Percentiles rank a stretch among this genome's conserved stretches.
phyloP scores from a whole-genome alignment of 2,329 filamentous ascomycete genomes.

The Fusarium sp. region DNA sequence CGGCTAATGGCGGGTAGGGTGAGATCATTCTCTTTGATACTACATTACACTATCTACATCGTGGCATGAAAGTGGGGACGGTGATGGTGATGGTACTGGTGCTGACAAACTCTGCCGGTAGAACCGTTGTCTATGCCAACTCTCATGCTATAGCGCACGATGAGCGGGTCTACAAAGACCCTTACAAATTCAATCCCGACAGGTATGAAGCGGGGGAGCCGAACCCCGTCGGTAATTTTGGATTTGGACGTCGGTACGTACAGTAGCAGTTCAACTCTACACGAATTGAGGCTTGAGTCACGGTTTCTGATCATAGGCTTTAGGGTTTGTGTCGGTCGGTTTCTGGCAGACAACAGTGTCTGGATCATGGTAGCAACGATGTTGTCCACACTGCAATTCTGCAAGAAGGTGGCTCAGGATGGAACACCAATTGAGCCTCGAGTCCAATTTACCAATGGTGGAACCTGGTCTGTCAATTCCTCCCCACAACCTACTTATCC shows the following conservation, averaged over 20 bases:
- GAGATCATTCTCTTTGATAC: slow-evolving; percentile 6
- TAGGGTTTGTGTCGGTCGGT: slow-evolving; percentile 51
- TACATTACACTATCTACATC: neutral
- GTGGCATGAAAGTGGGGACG: slow-evolving; percentile 8
- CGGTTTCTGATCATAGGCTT: neutral
- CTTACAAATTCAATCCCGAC: slow-evolving; percentile 61
- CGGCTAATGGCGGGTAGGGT: slow-evolving; percentile 38
- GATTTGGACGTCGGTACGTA: slow-evolving; percentile 51
- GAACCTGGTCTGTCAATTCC: slow-evolving; percentile 49
- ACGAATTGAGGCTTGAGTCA: neutral
- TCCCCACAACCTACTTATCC: neutral
- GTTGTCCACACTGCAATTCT: slow-evolving; percentile 49
- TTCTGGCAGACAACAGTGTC: slow-evolving; percentile 53
- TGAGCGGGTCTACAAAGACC: slow-evolving; percentile 55
- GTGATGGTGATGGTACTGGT: slow-evolving; percentile 33
- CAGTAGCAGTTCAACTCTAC: too few species aligned
- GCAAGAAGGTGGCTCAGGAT: slow-evolving; percentile 41
- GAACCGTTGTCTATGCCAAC: slow-evolving; percentile 58
- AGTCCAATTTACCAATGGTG: slow-evolving; percentile 50
- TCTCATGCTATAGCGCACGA: slow-evolving; percentile 59
- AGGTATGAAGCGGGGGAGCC: slow-evolving; percentile 61
- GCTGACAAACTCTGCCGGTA: slow-evolving; percentile 37
- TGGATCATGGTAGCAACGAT: slow-evolving; percentile 54
- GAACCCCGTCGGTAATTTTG: slow-evolving; percentile 54
- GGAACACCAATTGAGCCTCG: slow-evolving; percentile 48